Evolutionary conservation across 2,329 filamentous ascomycete species (phyloP), one percentile per base, ranked within the genome.

Genomic region (Phoma sp.): DNA sequence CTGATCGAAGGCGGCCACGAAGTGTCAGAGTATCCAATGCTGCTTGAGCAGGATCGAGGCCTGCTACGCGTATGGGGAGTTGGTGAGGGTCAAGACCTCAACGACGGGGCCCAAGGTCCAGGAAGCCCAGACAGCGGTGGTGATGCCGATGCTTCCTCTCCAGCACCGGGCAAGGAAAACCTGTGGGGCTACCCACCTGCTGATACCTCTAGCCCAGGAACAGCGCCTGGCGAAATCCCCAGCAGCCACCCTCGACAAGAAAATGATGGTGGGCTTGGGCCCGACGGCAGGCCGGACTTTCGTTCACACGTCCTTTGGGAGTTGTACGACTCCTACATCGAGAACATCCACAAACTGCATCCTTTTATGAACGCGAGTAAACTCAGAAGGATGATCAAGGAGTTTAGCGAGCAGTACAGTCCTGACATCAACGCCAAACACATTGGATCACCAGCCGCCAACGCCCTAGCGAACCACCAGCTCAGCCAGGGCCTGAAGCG

Each of bases 41-140:
- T 86, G 23, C 81, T 87, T 46, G 92, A 96, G 72, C 85, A 91
- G 66, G 82, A 82, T 51, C 85, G 92, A 25, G 92, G 92, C 1
- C 76, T 90, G 6, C 79, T 96, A 33, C 85, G 89, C 20, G 79
- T 93, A 2, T 92, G 89, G 74, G 92, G 92, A 1, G 84, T 87
- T 55, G 92, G 92, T 3, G 91, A 96, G 74, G 90, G 89, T 26
- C 79, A 83, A 21, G 87, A 88, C 63, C 78, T 80, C 20, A 83
- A 83, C 37, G 79, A 83, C 20, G 78, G 75, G 45, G 71, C 74
- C 6, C 75, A 77, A 53, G 66, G 65, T 3, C 67, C 69, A 15
- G 64, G 62, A 17, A 74, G 67, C 38, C 71, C 57, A 39, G 72
- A 65, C 53, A 74, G 61, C 61, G 76, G 56, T 59, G 75, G 57